Evolutionary conservation across 257 asterid genomes (phyloP), one percentile per base, ranked within the genome.

Genomic region (Solanum commersonii): DNA sequence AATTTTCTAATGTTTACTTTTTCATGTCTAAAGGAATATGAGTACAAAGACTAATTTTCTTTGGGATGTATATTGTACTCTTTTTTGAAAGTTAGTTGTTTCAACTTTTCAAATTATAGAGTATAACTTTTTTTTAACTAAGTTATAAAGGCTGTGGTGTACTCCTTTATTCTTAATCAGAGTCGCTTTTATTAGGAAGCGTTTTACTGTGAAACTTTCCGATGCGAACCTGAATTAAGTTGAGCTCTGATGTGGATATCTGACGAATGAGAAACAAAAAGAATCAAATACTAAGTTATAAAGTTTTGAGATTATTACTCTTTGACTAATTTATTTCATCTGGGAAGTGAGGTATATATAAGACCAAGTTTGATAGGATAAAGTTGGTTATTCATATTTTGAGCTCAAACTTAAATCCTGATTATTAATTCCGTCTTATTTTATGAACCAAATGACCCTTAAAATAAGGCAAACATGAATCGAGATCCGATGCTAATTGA

Each of bases 1-100:
- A 59, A 86, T 72, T 86, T 72, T 86, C 88, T 86, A 38, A 20
- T 72, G 88, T 86, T 68, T 71, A 86, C 83, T 86, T 86, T 86
- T 46, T 59, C 42, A 70, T 52, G 44, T 13, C 68, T 49, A 72
- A 86, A 86, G 52, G 70, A 86, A 71, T 86, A 86, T 86, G 31
- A 72, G 84, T 86, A 46, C 88, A 86, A 86, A 22, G 46, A 34
- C 84, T 71, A 33, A 86, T 86, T 68, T 86, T 42, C 88, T 77
- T 86, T 86, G 65, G 84, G 49, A 60, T 72, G 37, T 86, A 71
- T 73, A 72, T 56, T 44, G 71, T 49, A 20, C 14, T 68, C 67
- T 86, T 72, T 68, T 33, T 46, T 72, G 88, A 86, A 72, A 86
- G 84, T 71, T 86, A 72, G 88, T 86, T 86, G 73, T 77, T n/a